Evolutionary conservation across 1,139 yeast species (phyloP), one percentile per base, ranked within the genome.

Genomic region (Magnusiomyces suaveolens): DNA sequence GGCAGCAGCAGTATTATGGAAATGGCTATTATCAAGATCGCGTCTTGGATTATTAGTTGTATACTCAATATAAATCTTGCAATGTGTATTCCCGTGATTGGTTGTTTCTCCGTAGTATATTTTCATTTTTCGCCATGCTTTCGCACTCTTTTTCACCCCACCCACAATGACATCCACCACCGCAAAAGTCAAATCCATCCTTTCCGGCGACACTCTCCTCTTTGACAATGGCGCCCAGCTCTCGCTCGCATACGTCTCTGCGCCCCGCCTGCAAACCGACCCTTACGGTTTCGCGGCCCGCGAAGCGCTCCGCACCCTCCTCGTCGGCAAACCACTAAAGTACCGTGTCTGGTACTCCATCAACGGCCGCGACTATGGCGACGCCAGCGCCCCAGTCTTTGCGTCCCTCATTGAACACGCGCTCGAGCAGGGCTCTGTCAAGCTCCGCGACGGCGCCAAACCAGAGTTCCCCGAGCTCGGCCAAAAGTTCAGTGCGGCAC

Each of bases 191-290:
- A 84, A 84, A 66, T 77, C 81, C 52, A 87, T 85, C 26, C 68
- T 83, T 48, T 83, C 87, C 52, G 89, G 87, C 3, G 94, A 86
- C 70, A 81, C 90, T n/a, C 65, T 86, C 50, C 78, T 84, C 46
- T 75, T 86, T 43, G 66, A 76, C 50, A 79, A 82, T 43, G 94
- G 85, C 67, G 74, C 87, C 61, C 66, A 77, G 43, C 72, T 86
- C 56, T 77, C 88, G 1, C 77, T 85, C 61, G 84, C 87, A 8
- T 77, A 79, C 62, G 79, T 85, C 48, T 75, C 81, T 57, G 80
- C 84, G 10, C 82, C 84, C 24, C 64, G 76, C 43, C 61, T 72
- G 38, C 60, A 60, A 61, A 55, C 65, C 60, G 79, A 78, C 62
- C 67, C 72, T 29, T 71, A 66, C 55, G 76, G 80, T 1, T 82